Evolutionary conservation across 495 filamentous ascomycete species (phyloP), one percentile per base, ranked within the genome.

Genomic region (Glarea lozoyensis): DNA sequence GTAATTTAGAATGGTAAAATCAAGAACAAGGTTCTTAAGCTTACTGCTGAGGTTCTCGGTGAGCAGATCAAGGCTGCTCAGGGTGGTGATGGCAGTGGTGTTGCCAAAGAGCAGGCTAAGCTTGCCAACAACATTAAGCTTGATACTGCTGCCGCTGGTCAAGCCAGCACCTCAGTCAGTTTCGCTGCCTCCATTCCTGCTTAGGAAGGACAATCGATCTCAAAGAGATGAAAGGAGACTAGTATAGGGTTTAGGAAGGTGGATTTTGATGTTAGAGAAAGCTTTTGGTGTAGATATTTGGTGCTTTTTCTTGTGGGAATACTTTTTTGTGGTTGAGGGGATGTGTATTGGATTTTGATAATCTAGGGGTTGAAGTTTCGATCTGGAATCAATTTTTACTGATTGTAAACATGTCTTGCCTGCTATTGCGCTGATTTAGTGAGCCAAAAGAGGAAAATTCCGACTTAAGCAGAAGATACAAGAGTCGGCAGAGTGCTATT

Each of bases 21-120:
- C 48, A 69, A 69, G 61, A 73, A 73, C 58, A 73, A 73, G 61
- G 67, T 73, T 34, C 56, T 73, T 27, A 73, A 73, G 58, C 55
- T 73, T 31, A 62, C 64, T 41, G 56, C 66, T 20, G 55, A 46
- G 23, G 49, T 53, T 32, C 22, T 56, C n/a, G 49, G 42, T 1
- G 37, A 50, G 12, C 49, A 56, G 23, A 46, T 56, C 33, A 41
- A 56, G 18, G 46, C 37, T 12, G 53, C 53, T 2, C 53, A 56
- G 25, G 53, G 53, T 11, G 43, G 40, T 16, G 30, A 17, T 16
- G 17, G 13, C 16, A 25, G 24, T 15, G 41, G 50, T 20, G 13
- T 50, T 0, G 60, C 66, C 23, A 56, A 54, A 23, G 55, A 70
- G 53, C 41, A 49, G 34, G 63, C 53, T 12, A 73, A 73, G 60